Evolutionary conservation across 148 eudicot genomes (phyloP), one percentile per base, ranked within the genome.

Genomic region (Camellia japonica): DNA sequence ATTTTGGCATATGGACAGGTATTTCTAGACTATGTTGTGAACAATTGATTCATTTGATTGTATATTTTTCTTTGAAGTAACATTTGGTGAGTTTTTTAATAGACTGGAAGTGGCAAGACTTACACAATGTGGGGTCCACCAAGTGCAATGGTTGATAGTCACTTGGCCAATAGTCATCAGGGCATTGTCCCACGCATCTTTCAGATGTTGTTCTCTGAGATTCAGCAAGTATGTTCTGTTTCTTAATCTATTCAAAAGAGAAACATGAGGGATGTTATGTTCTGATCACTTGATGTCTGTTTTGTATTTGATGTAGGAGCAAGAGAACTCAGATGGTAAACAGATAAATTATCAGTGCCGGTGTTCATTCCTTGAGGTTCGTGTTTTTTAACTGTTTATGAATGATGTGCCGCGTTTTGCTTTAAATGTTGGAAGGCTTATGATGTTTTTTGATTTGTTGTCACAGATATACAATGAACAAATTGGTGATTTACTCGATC

Each of bases 121-220:
- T 97, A 92, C 92, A 94, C 99, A 19, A 84, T 97, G 92, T 97
- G 99, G 98, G 99, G 99, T 59, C 99, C 97, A 0, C 97, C 92
- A 30, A 91, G 97, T 43, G 94, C 97, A 55, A 93, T 97, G 97
- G 93, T 97, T 47, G 95, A 94, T 67, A 90, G 90, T 74, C 93
- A 88, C 49, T 81, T 86, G 61, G 72, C 83, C 42, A 83, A 82
- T 75, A 85, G 82, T 80, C 87, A 84, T 73, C 97, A 87, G 85
- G 98, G 99, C 44, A 85, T 97, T 74, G 97, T 88, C 67, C 99
- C 99, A 2, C 94, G 97, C 75, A 86, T 92, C 82, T 94, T 97
- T 80, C 88, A 89, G 88, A 88, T 83, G 90, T 79, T 97, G 77
- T 92, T 97, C 89, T 84, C 95, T 54, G 90, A 92, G 80, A 97